A percentile compares a stretch with the other conserved stretches of the same genome.
These are phyloP conservation scores for Ophiostoma ips DNA, from an alignment of 2,329 filamentous ascomycete species.

Conservation along the genomic window DNA sequence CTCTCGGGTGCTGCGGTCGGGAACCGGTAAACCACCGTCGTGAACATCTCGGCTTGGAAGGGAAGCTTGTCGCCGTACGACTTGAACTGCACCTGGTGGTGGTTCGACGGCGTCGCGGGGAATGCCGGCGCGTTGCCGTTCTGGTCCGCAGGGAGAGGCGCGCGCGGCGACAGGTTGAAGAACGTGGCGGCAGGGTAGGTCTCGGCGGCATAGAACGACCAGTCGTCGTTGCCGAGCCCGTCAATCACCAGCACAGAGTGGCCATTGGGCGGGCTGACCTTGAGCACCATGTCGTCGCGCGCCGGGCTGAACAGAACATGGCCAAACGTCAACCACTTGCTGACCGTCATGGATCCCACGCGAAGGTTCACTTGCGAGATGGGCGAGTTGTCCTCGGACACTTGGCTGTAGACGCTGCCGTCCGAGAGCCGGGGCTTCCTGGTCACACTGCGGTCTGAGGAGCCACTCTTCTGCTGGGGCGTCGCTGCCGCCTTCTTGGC, in stretches of 20 bases:
- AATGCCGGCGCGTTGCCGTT: neutral
- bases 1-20: constrained; percentile 54
- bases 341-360: constrained; percentile 70
- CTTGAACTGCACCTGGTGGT: constrained; percentile 58
- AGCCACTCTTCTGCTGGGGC: constrained; percentile 18
- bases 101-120: constrained; percentile 44
- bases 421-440: constrained; percentile 24
- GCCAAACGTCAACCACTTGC: constrained; percentile 77
- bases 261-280: constrained; percentile 35
- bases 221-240: constrained; percentile 75
- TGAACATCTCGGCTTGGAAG: constrained; percentile 63
- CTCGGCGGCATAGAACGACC: constrained; percentile 75
- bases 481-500: constrained; percentile 15
- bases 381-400: constrained; percentile 45
- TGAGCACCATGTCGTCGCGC: constrained; percentile 50
- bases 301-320: constrained; percentile 72
- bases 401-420: constrained; percentile 31
- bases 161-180: constrained; percentile 57
- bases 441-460: constrained; percentile 15
- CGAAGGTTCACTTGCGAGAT: constrained; percentile 61
- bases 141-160: constrained; percentile 33
- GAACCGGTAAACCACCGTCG: constrained; percentile 63
- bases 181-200: constrained; percentile 63
- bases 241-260: constrained; percentile 64
- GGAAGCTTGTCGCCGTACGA: constrained; percentile 54